Evolutionary conservation across 805 yeast genomes (phyloP), one percentile per base, ranked within the genome.

Genomic region (Teunomyces kruisii): DNA sequence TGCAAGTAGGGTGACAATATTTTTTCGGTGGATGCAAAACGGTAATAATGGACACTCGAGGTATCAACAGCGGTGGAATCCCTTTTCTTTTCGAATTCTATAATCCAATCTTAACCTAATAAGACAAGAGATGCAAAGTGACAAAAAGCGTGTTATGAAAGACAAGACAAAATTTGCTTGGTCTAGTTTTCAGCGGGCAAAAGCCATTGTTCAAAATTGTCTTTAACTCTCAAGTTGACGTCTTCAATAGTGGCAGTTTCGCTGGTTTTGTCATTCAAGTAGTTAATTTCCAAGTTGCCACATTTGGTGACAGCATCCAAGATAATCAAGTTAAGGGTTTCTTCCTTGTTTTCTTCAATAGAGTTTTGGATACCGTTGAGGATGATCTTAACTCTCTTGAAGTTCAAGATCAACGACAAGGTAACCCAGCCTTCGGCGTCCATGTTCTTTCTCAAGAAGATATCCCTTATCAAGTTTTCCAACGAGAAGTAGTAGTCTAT

Each of bases 401-500:
- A 90, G 47, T 75, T 70, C 48, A 88, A 81, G 51, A 89, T 75
- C 45, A 80, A 74, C 5, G 64, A 59, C 46, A 89, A 65, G 28
- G 83, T 80, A 44, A 90, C 76, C 75, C 84, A 83, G 19, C 97
- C 97, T 47, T 80, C 74, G 39, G 76, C 57, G 64, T 84, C 80
- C 95, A 92, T 87, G 57, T 86, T 87, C 52, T 81, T 78, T 66
- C 96, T 81, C 67, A 94, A 75, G 62, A 70, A 92, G 42, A 84
- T 71, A 68, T 94, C 99, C 68, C 89, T 87, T 55, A 85, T 74
- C 67, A 94, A 75, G 67, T 94, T 94, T 56, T 89, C 96, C 41
- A 83, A 74, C 26, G 95, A 84, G 70, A 94, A 87, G 67, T 94
- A 94, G 73, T 94, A 94, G 61, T 88, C 94, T 42, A 92, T 72